A percentile compares a stretch with the other conserved stretches of the same genome.
Evolutionary conservation across 306 rosid species (phyloP).

Genomic region (Cicer cuneatum): DNA sequence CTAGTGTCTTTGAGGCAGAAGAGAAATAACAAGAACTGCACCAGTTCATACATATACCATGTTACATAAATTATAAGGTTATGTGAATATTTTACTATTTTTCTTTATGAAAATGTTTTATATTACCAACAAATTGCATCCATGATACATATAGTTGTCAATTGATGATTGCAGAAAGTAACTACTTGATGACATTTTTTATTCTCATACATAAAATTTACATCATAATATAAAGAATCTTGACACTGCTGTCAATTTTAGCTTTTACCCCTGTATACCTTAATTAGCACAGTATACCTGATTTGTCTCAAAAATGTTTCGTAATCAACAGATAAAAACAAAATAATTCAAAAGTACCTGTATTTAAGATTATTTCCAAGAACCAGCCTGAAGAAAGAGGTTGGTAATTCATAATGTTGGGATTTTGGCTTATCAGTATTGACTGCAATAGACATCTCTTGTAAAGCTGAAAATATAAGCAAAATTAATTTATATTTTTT

Average conservation of each 20-base stretch:
- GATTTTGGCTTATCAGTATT: conserved; percentile 71
- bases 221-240: not conserved
- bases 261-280: not conserved
- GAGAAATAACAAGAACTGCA: conserved; percentile 82
- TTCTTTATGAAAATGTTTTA: not conserved
- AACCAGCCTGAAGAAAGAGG: conserved; percentile 88
- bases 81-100: not conserved
- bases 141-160: not conserved
- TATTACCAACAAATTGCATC: not conserved
- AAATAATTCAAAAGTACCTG: conserved; percentile 54
- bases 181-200: too few species aligned
- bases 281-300: not conserved
- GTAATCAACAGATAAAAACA: not conserved
- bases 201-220: not conserved
- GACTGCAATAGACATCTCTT: conserved; percentile 87
- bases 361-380: conserved; percentile 84
- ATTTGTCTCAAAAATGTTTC: not conserved
- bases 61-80: conserved; percentile 10
- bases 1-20: conserved; percentile 61
- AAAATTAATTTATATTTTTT: too few species aligned
- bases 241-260: not conserved
- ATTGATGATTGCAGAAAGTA: too few species aligned
- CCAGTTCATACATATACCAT: conserved; percentile 1
- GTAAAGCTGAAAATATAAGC: conserved; percentile 59
- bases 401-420: conserved; percentile 88